Evolutionary conservation across 2,329 filamentous ascomycete genomes (phyloP), one percentile per base, ranked within the genome.

Genomic region (Boeremia exigua): DNA sequence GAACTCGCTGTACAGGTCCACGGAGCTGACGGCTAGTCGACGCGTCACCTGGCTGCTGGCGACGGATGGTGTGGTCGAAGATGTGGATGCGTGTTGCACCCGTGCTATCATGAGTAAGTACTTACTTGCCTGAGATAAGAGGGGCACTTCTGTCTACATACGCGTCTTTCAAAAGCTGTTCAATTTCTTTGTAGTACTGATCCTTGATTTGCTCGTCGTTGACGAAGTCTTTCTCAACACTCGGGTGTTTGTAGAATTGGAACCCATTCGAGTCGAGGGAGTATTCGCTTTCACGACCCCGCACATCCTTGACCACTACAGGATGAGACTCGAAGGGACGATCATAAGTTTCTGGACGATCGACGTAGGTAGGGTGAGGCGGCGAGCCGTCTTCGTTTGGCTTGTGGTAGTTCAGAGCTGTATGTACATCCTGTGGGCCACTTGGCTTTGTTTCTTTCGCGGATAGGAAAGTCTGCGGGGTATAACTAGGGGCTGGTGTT

Each of bases 21-120:
- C 79, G 78, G 28, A 76, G 69, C 0, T 52, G 52, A 15, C 65
- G 59, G 74, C 75, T 59, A 17, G 44, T 32, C 42, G 58, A 30
- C 10, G 15, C 33, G 10, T 54, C 57, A 12, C 58, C 58, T 4
- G 68, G 61, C 7, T 62, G n/a, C 29, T 71, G 68, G 40, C 81
- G 79, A n/a, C 81, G 80, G 63, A 88, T 83, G 6, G 84, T 86
- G 73, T 87, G 84, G 73, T 86, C 83, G 67, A 88, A 88, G 68
- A 87, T 85, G 76, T 84, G 81, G 61, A 86, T 72, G 19, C 80
- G 79, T 2, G 81, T 74, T 14, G 80, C 84, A 3, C 84, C 85
- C 14, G 85, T 87, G 28, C 84, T 86, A 37, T 4, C 1, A 1
- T 5, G 0, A 12, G 27, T 60, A 23, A 61, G 52, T 28, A 15